Base-by-base conservation (phyloP, 257 asterid species). In the Lavandula angustifolia region DNA sequence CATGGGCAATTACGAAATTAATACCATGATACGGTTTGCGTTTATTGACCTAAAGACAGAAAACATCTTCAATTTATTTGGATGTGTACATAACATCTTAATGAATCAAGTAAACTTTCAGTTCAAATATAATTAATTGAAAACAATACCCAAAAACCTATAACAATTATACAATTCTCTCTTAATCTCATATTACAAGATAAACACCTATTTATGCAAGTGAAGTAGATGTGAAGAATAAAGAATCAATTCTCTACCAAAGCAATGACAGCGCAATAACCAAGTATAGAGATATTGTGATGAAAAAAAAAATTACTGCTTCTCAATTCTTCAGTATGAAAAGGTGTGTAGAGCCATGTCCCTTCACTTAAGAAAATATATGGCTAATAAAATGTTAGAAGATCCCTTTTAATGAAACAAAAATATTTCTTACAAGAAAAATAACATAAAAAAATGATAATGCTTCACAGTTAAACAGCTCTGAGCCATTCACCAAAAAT, bases 1-100 rank as follows among this genome's bases (percentile, higher is more conserved):
- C 99, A 65, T 92, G 97, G 56, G 97, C 96, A 73, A 87, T 85
- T 60, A 92, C 72, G 72, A 92, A 92, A 77, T 87, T 92, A 80
- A 92, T 79, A 70, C 95, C 77, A 60, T 92, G 96, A 74, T 61
- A 84, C 42, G 99, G 99, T 81, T 78, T 89, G 76, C 99, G 96
- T 51, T 92, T 81, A 71, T 92, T 85, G 57, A 89, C 96, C 97
- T 92, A 60, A 22, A 66, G 61, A 55, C 35, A 63, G 64, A 50
- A 67, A 62, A 51, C 34, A 54, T 14, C 34, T 29, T 31, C 12
- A 31, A 67, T 49, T 48, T 56, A 75, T 13, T 43, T 33, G 27
- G 63, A 40, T 38, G 71, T 46, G 57, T 42, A 17, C 57, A 64
- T 32, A 59, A 27, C 27, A 54, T 13, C 53, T 58, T 22, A 40